Evolutionary conservation across 371 early-diverging fungal species (phyloP), one percentile per base, ranked within the genome.

Genomic region (Sporodiniella umbellata): DNA sequence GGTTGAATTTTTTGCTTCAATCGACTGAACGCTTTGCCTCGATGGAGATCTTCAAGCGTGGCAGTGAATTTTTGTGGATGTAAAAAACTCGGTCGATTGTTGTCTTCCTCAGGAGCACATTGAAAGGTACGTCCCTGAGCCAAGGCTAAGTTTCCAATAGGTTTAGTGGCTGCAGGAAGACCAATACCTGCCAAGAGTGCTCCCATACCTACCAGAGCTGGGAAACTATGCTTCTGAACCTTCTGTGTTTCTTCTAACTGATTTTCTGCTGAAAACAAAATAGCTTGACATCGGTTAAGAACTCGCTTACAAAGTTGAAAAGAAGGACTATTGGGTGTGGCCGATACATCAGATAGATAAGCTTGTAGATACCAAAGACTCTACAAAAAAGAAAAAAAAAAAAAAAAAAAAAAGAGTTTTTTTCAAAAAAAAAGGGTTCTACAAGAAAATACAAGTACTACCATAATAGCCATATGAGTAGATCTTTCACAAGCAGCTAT

Each of bases 191-290:
- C 86, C 31, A 90, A 55, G 42, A 90, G 75, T 8, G 89, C 85
- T 15, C 90, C 86, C 59, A 95, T 89, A 2, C 95, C 95, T 4
- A 94, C 89, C 8, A 93, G 54, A 2, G 93, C 87, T 6, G 95
- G 91, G 10, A 79, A 61, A 6, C 80, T 68, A 65, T 92, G 84
- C 65, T 92, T 88, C 42, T 78, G 67, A 26, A 89, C 88, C 62
- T 78, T 78, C 46, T 76, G 71, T 1, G 69, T 54, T 31, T 56
- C 42, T 14, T 33, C 33, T 22, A 40, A 28, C 19, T 24, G 39
- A 4, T 57, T 42, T 37, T 26, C 66, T 59, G 31, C 64, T 59
- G 37, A 64, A 45, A 94, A 90, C 23, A 93, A 68, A 21, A 91
- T 83, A 23, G 75, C 73, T 55, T 94, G 92, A 24, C 84, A 83